phyloP scores from a whole-genome alignment of 805 yeast species.

The Suhomyces sp. region DNA sequence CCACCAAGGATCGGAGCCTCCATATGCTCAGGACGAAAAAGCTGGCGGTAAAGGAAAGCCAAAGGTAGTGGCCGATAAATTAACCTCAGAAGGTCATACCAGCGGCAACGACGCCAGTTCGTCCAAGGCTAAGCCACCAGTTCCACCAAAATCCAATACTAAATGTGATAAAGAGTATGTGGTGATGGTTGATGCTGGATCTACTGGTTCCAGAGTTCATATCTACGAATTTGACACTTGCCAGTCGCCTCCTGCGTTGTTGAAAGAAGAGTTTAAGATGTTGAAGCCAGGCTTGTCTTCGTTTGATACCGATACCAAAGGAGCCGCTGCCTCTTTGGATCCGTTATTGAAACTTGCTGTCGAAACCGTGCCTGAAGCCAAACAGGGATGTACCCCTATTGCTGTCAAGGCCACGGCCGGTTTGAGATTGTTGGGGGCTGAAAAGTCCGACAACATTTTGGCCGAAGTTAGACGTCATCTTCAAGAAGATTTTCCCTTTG shows the following conservation, averaged over 20 bases:
- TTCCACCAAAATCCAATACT: neutral
- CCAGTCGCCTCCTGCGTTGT: slow-evolving; percentile 73
- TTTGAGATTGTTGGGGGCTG: slow-evolving; percentile 77
- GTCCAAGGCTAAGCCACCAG: slow-evolving; percentile 4
- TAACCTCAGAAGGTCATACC: slow-evolving; percentile 3
- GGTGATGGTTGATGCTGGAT: slow-evolving; percentile 96
- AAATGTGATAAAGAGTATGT: slow-evolving; percentile 59
- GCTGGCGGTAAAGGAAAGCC: slow-evolving; percentile 12
- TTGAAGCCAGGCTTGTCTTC: slow-evolving; percentile 88
- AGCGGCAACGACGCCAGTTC: neutral
- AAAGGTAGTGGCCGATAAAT: slow-evolving; percentile 24
- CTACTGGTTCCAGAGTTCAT: slow-evolving; percentile 95
- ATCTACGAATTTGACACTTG: slow-evolving; percentile 90
- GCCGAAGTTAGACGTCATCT: slow-evolving; percentile 73
- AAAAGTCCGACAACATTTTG: slow-evolving; percentile 67
- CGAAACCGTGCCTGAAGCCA: slow-evolving; percentile 67
- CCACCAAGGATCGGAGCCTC: slow-evolving; percentile 35
- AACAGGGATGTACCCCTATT: slow-evolving; percentile 82
- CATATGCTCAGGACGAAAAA: slow-evolving; percentile 23
- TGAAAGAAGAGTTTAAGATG: slow-evolving; percentile 83
- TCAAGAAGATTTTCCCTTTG: slow-evolving; percentile 82
- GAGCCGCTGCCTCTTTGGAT: slow-evolving; percentile 90
- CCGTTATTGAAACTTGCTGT: slow-evolving; percentile 76
- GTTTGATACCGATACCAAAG: slow-evolving; percentile 71
- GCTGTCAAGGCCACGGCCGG: slow-evolving; percentile 99